These are phyloP conservation scores for Oidiodendron maius DNA, from an alignment of 495 filamentous ascomycete species.

Conservation along the genomic window DNA sequence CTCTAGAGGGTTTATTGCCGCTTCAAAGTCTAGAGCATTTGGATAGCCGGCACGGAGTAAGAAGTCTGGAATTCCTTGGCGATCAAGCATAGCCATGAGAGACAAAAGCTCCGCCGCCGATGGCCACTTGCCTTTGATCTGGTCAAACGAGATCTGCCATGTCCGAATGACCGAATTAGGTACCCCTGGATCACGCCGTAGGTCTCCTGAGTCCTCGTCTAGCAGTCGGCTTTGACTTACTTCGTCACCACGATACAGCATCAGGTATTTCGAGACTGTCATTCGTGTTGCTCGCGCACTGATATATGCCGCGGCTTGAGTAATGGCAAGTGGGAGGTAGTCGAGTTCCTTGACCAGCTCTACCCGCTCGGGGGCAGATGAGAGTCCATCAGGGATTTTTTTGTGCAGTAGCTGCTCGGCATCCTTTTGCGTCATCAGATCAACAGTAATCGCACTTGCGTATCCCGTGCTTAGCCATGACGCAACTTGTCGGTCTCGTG, in stretches of 20 bases:
- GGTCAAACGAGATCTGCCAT: conserved; percentile 42
- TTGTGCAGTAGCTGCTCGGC: conserved; percentile 20
- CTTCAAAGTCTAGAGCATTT: conserved; percentile 10
- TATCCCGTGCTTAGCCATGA: conserved; percentile 7
- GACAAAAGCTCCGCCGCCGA: conserved; percentile 34
- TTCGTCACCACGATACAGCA: conserved; percentile 27
- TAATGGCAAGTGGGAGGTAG: conserved; percentile 16
- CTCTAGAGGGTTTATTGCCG: conserved; percentile 8
- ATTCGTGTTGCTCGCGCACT: conserved; percentile 12
- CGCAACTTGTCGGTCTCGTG: conserved; percentile 26
- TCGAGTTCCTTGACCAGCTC: conserved; percentile 13
- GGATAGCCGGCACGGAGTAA: conserved; percentile 20
- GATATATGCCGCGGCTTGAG: conserved; percentile 21
- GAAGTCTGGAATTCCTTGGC: conserved; percentile 33
- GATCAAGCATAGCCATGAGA: conserved; percentile 36
- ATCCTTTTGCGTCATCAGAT: conserved; percentile 6
- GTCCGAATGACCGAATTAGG: conserved; percentile 37
- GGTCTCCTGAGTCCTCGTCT: conserved; percentile 34
- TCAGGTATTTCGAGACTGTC: conserved; percentile 28
- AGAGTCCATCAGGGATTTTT: conserved; percentile 30
- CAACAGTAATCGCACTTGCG: conserved; percentile 3
- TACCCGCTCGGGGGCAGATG: conserved; percentile 6
- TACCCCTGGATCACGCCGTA: conserved; percentile 26
- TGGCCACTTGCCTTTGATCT: conserved; percentile 27
- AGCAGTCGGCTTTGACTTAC: conserved; percentile 29